A percentile compares a stretch with the other conserved stretches of the same genome.
Evolutionary conservation across 2,329 filamentous ascomycete species (phyloP).

Genomic region (Teratosphaeria epicoccoides): DNA sequence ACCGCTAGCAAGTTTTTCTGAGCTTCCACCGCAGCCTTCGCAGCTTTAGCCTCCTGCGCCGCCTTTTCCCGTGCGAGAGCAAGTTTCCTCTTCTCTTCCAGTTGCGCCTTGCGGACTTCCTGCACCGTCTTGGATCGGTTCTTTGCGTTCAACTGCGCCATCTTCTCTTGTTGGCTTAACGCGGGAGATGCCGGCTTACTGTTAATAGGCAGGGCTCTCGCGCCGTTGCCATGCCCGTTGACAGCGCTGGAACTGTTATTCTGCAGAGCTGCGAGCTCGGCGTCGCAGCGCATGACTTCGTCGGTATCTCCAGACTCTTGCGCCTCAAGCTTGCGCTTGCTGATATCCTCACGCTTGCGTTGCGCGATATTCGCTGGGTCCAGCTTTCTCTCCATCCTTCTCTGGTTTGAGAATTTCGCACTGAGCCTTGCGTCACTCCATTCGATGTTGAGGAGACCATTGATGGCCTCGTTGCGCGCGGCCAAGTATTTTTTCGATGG

Average conservation of each 20-base stretch:
- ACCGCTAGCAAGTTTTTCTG: conserved; percentile 35
- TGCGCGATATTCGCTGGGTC: conserved; percentile 47
- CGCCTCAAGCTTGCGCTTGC: conserved; percentile 56
- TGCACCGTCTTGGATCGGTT: conserved; percentile 81
- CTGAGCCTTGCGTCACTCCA: conserved; percentile 79
- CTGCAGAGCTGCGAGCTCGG: conserved; percentile 45
- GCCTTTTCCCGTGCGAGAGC: conserved; percentile 41
- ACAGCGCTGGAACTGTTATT: conserved; percentile 56
- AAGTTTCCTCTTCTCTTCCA: conserved; percentile 53
- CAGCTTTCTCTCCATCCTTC: conserved; percentile 49
- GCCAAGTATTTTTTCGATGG: conserved; percentile 61
- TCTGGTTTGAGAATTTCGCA: conserved; percentile 63
- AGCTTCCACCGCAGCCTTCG: conserved; percentile 38
- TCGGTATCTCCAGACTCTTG: conserved; percentile 52
- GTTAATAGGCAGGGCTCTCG: not conserved
- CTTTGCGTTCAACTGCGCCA: conserved; percentile 71
- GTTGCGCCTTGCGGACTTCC: conserved; percentile 78
- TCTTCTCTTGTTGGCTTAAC: conserved; percentile 48
- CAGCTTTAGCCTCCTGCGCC: conserved; percentile 41
- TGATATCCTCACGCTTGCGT: conserved; percentile 57
- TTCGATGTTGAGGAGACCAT: conserved; percentile 62
- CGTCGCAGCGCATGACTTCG: conserved; percentile 38
- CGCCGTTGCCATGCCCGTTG: conserved; percentile 47
- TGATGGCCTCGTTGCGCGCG: conserved; percentile 71
- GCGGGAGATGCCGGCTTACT: not conserved